Evolutionary conservation across 768 basidiomycete genomes (phyloP).

Genomic region (Hypholoma fasciculare): DNA sequence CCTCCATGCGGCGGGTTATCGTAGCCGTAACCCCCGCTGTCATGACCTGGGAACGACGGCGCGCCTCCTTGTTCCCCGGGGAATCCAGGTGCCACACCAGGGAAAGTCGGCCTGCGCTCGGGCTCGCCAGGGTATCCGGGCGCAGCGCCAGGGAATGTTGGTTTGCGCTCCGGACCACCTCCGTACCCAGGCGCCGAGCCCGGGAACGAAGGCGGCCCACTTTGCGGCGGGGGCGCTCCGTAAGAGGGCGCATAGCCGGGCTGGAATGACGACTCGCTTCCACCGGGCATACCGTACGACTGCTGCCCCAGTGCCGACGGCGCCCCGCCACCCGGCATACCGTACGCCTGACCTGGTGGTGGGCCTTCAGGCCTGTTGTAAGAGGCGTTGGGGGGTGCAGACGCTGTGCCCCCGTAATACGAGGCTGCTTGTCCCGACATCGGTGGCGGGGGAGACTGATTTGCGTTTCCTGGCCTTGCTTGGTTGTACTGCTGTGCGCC

Average conservation of each 20-base stretch:
- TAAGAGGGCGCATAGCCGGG: conserved; percentile 27
- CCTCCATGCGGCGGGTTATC: conserved; percentile 7
- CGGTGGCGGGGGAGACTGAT: conserved; percentile 1
- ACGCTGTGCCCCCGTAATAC: conserved; percentile 22
- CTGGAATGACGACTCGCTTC: conserved; percentile 13
- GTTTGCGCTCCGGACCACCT: not conserved
- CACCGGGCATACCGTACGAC: conserved; percentile 16
- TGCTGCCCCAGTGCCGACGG: conserved; percentile 25
- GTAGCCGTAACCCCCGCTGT: not conserved
- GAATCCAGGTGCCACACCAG: conserved; percentile 20
- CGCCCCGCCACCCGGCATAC: conserved; percentile 21
- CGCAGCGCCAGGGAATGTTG: conserved; percentile 29
- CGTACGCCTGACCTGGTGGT: conserved; percentile 22
- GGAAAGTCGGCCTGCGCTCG: conserved; percentile 21
- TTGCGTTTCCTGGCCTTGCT: not conserved
- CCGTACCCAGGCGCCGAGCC: conserved; percentile 11
- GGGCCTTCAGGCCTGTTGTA: conserved; percentile 16
- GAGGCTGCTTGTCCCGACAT: conserved; percentile 29
- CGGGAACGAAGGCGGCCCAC: conserved; percentile 20
- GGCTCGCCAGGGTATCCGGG: not conserved
- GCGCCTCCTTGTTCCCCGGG: not conserved
- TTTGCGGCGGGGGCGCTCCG: conserved; percentile 20
- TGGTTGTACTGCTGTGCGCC: not conserved
- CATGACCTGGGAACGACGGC: not conserved
- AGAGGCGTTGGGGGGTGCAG: not conserved